phyloP scores from a whole-genome alignment of 192 early-diverging fungal genomes.

The Glomus cerebriforme region DNA sequence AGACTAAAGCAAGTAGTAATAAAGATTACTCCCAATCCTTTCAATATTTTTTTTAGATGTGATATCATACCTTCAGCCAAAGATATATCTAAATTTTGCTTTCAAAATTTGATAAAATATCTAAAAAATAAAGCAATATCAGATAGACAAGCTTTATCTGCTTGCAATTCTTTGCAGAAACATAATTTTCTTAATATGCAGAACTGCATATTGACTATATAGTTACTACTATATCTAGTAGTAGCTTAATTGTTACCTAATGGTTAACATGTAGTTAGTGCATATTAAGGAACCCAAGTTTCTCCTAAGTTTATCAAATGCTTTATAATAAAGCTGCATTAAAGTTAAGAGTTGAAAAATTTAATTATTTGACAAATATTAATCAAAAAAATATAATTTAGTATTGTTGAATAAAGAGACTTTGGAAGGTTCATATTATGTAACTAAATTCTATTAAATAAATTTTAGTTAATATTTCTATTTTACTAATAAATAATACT shows the following conservation, averaged over 20 bases:
- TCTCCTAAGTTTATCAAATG: too few relatives aligned
- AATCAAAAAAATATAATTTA: not conserved
- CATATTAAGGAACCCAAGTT: too few relatives aligned
- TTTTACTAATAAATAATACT: conserved; percentile 4
- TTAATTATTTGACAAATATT: not conserved
- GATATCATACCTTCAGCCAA: not conserved
- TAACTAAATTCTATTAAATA: not conserved
- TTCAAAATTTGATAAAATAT: not conserved
- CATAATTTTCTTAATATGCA: too few relatives aligned
- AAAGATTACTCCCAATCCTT: conserved; percentile 3
- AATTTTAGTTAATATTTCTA: not conserved
- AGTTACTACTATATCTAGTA: too few relatives aligned
- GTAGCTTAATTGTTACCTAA: too few relatives aligned
- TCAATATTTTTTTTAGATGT: not conserved
- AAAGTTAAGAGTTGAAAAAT: not conserved
- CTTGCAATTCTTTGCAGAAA: conserved; percentile 12
- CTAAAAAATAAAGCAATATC: too few relatives aligned
- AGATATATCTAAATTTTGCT: not conserved
- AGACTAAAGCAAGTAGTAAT: conserved; percentile 1
- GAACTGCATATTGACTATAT: too few relatives aligned
- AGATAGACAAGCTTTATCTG: conserved; percentile 16
- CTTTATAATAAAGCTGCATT: too few relatives aligned
- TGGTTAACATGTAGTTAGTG: too few relatives aligned
- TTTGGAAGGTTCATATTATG: not conserved
- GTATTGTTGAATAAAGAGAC: not conserved